These are phyloP conservation scores for Claviceps sp. DNA, from an alignment of 2,329 filamentous ascomycete species.

Conservation along the genomic window DNA sequence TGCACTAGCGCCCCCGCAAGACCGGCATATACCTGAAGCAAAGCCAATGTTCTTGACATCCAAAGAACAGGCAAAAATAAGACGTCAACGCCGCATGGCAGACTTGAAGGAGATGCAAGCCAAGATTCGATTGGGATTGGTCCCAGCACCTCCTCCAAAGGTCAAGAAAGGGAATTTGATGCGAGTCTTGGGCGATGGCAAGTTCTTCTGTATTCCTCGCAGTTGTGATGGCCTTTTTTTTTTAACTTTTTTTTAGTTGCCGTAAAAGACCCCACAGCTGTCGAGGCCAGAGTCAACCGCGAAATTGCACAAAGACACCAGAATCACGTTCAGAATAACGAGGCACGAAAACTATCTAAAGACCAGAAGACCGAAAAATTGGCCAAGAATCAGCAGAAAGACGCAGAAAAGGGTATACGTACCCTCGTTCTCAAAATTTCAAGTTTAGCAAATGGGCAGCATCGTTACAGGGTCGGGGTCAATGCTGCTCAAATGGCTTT, in stretches of 20 bases:
- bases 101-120: conserved; percentile 93
- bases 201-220: conserved; percentile 24
- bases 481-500: conserved; percentile 84
- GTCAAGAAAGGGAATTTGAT: conserved; percentile 97
- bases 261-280: conserved; percentile 93
- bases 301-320: conserved; percentile 81
- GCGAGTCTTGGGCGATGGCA: conserved; percentile 75
- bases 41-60: conserved; percentile 89
- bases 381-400: conserved; percentile 67
- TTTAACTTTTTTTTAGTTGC: conserved; percentile 23
- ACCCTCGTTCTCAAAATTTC: conserved; percentile 82
- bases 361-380: conserved; percentile 81
- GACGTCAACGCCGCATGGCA: conserved; percentile 79
- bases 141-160: conserved; percentile 83
- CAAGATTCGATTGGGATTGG: conserved; percentile 82
- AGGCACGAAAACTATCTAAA: conserved; percentile 75
- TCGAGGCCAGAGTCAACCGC: conserved; percentile 83
- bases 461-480: conserved; percentile 83
- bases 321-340: conserved; percentile 66
- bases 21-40: conserved; percentile 61
- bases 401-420: conserved; percentile 74
- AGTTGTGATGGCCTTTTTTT: neutral
- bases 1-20: conserved; percentile 79
- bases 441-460: conserved; percentile 80
- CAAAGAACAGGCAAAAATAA: conserved; percentile 82